Base-by-base conservation (phyloP, 306 rosid genomes). In the Crotalaria pallida region DNA sequence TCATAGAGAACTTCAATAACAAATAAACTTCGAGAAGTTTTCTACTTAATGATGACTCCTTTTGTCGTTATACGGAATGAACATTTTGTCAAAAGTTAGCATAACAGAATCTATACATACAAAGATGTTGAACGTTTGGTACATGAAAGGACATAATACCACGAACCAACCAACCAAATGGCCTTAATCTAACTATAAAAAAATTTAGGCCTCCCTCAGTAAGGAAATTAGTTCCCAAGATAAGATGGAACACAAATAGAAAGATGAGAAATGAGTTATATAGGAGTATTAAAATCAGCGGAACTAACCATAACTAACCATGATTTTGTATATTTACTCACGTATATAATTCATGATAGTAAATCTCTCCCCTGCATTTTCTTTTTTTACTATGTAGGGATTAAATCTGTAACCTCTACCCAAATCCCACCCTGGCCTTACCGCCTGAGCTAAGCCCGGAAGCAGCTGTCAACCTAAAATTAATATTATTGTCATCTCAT, bases 1-100 rank as follows among this genome's bases (percentile, higher is more conserved):
- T 71, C 78, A 55, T 36, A 21, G 49, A 57, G 27, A 56, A 71
- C 69, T 47, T 33, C 6, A 43, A 48, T 57, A 49, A 41, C 22
- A 72, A 53, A 62, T 7, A 18, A 34, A 17, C 19, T 61, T 40
- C 53, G 44, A 13, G 3, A 13, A 48, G 27, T 68, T 24, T 13
- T 76, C 55, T 23, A 58, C 49, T 58, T 23, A 65, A 72, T 27
- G 11, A 45, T 3, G 34, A 44, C 8, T 43, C 52, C 15, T 76
- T 71, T 7, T n/a, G 29, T 23, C 44, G 12, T 48, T 6, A 24
- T 16, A 38, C 7, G 15, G 68, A n/a, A 50, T 2, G n/a, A 40
- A 60, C 9, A 4, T 34, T 18, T 67, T 2, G 3, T 23, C 47
- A 52, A 23, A 48, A 51, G 73, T 66, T 23, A 58, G 34, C 27